Evolutionary conservation across 768 basidiomycete species (phyloP).

Genomic region (Trametes maxima): DNA sequence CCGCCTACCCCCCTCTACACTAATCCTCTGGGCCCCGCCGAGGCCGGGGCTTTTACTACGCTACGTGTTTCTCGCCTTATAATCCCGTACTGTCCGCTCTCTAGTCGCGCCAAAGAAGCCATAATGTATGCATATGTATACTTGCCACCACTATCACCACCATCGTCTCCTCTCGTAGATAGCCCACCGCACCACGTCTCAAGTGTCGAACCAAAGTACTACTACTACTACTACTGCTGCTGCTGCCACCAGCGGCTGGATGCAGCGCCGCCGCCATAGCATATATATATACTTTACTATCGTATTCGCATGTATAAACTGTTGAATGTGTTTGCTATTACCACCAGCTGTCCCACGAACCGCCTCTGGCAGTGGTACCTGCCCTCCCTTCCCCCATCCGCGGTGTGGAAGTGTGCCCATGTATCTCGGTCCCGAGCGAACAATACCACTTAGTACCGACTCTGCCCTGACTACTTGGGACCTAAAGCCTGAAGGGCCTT

Average conservation of each 20-base stretch:
- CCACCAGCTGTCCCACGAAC: not conserved
- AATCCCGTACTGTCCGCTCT: conserved; percentile 8
- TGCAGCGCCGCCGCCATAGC: too few species aligned
- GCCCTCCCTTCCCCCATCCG: not conserved
- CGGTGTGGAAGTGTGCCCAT: not conserved
- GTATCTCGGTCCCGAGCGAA: not conserved
- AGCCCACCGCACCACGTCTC: not conserved
- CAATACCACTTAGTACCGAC: too few species aligned
- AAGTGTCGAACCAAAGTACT: not conserved
- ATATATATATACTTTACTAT: conserved; percentile 1
- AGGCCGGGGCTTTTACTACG: conserved; percentile 9
- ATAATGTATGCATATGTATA: conserved; percentile 22
- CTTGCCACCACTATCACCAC: conserved; percentile 7
- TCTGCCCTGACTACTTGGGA: too few species aligned
- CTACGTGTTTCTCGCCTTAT: not conserved
- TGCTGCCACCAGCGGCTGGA: too few species aligned
- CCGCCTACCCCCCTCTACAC: not conserved
- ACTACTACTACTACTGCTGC: not conserved
- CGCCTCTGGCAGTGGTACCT: too few species aligned
- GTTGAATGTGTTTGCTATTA: conserved; percentile 2
- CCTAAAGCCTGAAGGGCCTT: too few species aligned
- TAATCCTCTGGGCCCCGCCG: conserved; percentile 11
- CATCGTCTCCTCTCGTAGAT: not conserved
- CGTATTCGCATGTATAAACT: conserved; percentile 10
- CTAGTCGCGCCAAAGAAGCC: not conserved